phyloP scores from a whole-genome alignment of 306 rosid species.

The Mimosa bimucronata region DNA sequence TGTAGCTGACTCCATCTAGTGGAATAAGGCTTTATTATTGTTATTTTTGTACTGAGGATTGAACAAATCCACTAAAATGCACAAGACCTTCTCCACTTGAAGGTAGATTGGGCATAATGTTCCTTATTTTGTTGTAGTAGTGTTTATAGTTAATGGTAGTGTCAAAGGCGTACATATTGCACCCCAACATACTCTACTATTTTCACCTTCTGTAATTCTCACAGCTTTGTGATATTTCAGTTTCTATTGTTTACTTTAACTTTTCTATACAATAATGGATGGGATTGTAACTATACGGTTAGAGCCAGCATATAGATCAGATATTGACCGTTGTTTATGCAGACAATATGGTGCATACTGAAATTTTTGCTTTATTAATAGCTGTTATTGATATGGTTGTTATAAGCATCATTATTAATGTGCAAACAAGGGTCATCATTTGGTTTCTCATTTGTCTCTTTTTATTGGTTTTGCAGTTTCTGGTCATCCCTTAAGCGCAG shows the following conservation, averaged over 20 bases:
- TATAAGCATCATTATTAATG: neutral
- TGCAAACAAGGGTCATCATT: neutral
- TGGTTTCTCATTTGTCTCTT: neutral
- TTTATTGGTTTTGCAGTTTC: slow-evolving; percentile 24
- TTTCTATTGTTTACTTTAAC: neutral
- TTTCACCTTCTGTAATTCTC: neutral
- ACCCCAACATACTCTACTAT: neutral
- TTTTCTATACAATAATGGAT: neutral
- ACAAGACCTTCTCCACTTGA: neutral
- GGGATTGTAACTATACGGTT: neutral
- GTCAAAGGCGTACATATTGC: neutral
- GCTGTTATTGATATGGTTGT: neutral
- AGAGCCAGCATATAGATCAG: neutral
- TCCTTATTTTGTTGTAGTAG: neutral
- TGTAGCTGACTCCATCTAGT: no score
- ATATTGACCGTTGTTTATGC: neutral
- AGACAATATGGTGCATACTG: neutral
- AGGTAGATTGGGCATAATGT: neutral
- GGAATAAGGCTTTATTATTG: no score
- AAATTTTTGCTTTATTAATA: neutral
- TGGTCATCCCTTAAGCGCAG: slow-evolving; percentile 25
- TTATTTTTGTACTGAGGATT: neutral
- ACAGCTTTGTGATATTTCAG: neutral
- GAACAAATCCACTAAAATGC: no score
- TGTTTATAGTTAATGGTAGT: no score